Evolutionary conservation across 2,329 filamentous ascomycete species (phyloP).

Genomic region (Penicillium occitanis): DNA sequence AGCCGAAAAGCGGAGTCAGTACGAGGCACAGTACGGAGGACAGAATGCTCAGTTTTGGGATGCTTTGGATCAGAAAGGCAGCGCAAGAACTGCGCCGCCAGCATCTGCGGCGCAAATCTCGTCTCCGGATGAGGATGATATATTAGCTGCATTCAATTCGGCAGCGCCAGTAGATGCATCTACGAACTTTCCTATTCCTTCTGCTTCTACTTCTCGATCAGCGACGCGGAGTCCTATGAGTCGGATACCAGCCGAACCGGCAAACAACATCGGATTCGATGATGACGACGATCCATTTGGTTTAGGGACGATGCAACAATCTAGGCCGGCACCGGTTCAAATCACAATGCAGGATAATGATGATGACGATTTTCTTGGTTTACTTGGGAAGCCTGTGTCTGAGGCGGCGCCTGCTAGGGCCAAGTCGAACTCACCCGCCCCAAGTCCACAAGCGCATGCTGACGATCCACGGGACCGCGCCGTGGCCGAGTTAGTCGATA

Average conservation of each 20-base stretch:
- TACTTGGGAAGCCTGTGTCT: conserved; percentile 60
- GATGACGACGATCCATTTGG: conserved; percentile 91
- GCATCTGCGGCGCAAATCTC: conserved; percentile 30
- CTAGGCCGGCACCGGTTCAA: conserved; percentile 49
- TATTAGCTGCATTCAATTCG: conserved; percentile 62
- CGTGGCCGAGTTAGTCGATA: conserved; percentile 86
- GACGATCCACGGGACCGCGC: conserved; percentile 68
- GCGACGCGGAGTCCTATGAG: conserved; percentile 26
- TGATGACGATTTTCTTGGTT: conserved; percentile 65
- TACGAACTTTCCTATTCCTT: conserved; percentile 57
- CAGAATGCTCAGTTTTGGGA: conserved; percentile 72
- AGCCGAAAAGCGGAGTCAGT: conserved; percentile 67
- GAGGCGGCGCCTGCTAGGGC: conserved; percentile 45
- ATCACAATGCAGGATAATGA: conserved; percentile 44
- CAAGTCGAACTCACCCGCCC: conserved; percentile 24
- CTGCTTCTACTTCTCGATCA: conserved; percentile 36
- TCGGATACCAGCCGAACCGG: conserved; percentile 24
- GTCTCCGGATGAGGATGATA: conserved; percentile 53
- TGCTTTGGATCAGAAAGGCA: conserved; percentile 60
- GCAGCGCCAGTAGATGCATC: conserved; percentile 60
- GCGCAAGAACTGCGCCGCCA: conserved; percentile 39
- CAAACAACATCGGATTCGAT: conserved; percentile 41
- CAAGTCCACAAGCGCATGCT: conserved; percentile 29
- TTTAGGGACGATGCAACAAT: conserved; percentile 61
- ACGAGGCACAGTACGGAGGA: conserved; percentile 74